phyloP scores from a whole-genome alignment of 805 yeast species.

The Kazachstania taianensis region DNA sequence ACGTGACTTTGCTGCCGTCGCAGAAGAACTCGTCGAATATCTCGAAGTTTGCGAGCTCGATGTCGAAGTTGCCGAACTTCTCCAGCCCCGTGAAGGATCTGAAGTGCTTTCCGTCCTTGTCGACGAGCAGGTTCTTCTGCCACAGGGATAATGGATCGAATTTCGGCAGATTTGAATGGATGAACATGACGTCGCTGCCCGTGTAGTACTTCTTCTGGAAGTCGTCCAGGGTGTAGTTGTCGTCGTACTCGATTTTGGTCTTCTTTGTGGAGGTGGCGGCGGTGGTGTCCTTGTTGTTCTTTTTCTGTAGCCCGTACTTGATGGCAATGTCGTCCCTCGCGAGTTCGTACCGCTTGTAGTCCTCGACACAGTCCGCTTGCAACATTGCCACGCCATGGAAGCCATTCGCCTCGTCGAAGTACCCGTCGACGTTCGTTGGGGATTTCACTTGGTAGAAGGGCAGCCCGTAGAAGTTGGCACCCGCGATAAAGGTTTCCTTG shows the following conservation, averaged over 20 bases:
- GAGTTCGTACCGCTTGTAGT: constrained; percentile 29
- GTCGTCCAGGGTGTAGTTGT: constrained; percentile 12
- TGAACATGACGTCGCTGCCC: constrained; percentile 22
- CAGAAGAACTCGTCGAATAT: constrained; percentile 18
- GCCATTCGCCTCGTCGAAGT: constrained; percentile 15
- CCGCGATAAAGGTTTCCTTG: constrained; percentile 63
- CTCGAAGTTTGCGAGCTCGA: constrained; percentile 22
- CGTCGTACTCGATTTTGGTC: constrained; percentile 7
- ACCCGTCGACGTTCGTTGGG: constrained; percentile 33
- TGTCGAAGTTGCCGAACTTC: constrained; percentile 18
- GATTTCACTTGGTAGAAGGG: constrained; percentile 40
- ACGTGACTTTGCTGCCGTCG: constrained; percentile 3
- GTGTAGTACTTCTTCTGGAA: constrained; percentile 14
- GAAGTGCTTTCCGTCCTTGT: constrained; percentile 16
- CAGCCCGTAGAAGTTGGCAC: constrained; percentile 40
- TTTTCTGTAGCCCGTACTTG: constrained; percentile 4
- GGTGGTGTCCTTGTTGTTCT: not conserved
- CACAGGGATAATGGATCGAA: constrained; percentile 28
- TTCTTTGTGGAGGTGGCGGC: not conserved
- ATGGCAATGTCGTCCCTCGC: constrained; percentile 15
- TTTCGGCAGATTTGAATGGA: constrained; percentile 34
- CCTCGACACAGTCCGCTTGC: constrained; percentile 60
- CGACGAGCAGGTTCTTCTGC: constrained; percentile 14
- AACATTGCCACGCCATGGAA: constrained; percentile 70
- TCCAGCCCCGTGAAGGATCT: constrained; percentile 16